Percentiles rank a stretch among this genome's conserved stretches.
phyloP scores from a whole-genome alignment of 306 rosid genomes.

The Cucumis melo region DNA sequence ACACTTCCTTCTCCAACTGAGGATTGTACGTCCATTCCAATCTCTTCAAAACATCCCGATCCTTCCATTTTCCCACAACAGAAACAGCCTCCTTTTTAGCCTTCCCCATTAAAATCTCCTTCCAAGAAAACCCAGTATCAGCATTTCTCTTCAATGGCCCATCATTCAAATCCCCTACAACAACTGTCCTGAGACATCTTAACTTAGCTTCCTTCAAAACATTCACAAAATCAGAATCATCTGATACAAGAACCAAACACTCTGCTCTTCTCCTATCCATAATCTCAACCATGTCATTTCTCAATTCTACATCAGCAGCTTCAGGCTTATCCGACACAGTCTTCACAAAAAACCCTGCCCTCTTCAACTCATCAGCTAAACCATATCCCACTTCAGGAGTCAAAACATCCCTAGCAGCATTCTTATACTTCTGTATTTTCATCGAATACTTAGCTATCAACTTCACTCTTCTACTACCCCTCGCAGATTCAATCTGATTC shows the following conservation, averaged over 20 bases:
- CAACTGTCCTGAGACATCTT: slow-evolving; percentile 58
- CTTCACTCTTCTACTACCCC: slow-evolving; percentile 56
- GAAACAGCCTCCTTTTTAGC: slow-evolving; percentile 59
- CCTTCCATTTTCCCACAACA: slow-evolving; percentile 68
- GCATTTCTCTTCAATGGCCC: slow-evolving; percentile 70
- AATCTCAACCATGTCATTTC: slow-evolving; percentile 46
- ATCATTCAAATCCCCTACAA: slow-evolving; percentile 53
- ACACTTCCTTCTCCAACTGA: slow-evolving; percentile 23
- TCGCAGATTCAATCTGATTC: slow-evolving; percentile 61
- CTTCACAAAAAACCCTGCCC: slow-evolving; percentile 61
- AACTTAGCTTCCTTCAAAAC: slow-evolving; percentile 63
- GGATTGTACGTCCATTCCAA: slow-evolving; percentile 77
- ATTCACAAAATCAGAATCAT: slow-evolving; percentile 49
- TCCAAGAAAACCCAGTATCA: slow-evolving; percentile 61
- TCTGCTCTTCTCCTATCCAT: slow-evolving; percentile 50
- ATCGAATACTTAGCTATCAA: slow-evolving; percentile 66
- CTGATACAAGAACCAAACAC: slow-evolving; percentile 75
- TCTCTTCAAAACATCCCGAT: slow-evolving; percentile 53
- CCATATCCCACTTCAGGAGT: slow-evolving; percentile 49
- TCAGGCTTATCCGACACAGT: slow-evolving; percentile 34
- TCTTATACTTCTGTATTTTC: slow-evolving; percentile 82
- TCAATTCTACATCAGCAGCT: slow-evolving; percentile 37
- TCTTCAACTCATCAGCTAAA: slow-evolving; percentile 48
- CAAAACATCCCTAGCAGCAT: slow-evolving; percentile 40
- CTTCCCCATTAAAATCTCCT: slow-evolving; percentile 65